Evolutionary conservation across 2,329 filamentous ascomycete species (phyloP).

Genomic region (Hypoxylon sp.): DNA sequence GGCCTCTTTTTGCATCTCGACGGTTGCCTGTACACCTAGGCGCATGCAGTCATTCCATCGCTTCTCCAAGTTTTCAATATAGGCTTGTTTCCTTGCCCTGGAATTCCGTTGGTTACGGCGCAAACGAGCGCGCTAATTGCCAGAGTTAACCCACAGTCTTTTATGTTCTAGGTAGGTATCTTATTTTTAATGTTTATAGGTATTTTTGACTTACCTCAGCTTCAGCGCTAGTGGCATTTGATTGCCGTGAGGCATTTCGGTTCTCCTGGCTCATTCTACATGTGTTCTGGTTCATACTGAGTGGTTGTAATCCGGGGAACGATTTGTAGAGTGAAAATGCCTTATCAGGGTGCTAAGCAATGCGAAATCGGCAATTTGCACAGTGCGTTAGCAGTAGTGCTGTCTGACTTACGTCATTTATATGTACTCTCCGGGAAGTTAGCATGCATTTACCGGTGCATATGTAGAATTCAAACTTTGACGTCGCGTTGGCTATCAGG

Average conservation of each 20-base stretch:
- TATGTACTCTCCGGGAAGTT: too few relatives aligned
- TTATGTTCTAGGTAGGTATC: not conserved
- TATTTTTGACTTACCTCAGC: not conserved
- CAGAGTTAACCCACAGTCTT: not conserved
- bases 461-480: too few relatives aligned
- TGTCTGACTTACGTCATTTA: too few relatives aligned
- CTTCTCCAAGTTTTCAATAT: conserved; percentile 17
- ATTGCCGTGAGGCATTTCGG: not conserved
- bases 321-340: too few relatives aligned
- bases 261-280: not conserved
- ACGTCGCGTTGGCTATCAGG: too few relatives aligned
- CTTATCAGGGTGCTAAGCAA: too few relatives aligned
- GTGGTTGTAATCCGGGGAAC: not conserved
- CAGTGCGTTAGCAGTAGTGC: too few relatives aligned
- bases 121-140: conserved; percentile 19
- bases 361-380: too few relatives aligned
- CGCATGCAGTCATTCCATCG: conserved; percentile 22
- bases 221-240: not conserved
- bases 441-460: too few relatives aligned
- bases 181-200: not conserved
- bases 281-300: not conserved
- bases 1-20: conserved; percentile 22
- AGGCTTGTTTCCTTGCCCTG: conserved; percentile 21
- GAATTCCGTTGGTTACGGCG: conserved; percentile 25
- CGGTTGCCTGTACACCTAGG: conserved; percentile 10